These are phyloP conservation scores for Syzygium oleosum DNA, from an alignment of 345 rosid species.

Conservation along the genomic window DNA sequence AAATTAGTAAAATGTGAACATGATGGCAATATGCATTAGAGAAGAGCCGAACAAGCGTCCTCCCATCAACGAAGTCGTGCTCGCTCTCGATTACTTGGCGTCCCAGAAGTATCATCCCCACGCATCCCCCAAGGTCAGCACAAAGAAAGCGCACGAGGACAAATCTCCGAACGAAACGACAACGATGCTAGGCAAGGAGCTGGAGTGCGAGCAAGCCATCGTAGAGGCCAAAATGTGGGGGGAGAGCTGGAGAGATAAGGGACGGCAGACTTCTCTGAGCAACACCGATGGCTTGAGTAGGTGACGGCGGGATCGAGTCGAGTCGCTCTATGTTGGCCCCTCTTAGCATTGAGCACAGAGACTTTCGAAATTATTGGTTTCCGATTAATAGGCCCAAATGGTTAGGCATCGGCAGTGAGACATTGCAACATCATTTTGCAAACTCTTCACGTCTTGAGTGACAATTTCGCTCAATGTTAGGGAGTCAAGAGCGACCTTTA, in stretches of 20 bases:
- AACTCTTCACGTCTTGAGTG: neutral
- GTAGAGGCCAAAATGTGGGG: conserved; percentile 72
- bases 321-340: neutral
- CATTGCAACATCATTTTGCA: neutral
- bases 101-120: conserved; percentile 14
- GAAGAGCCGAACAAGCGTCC: conserved; percentile 46
- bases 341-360: neutral
- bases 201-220: conserved; percentile 37
- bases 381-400: neutral
- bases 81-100: conserved; percentile 36
- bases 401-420: neutral
- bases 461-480: neutral
- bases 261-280: conserved; percentile 6
- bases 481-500: neutral
- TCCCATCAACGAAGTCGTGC: conserved; percentile 31
- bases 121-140: conserved; percentile 1
- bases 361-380: neutral
- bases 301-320: conserved; percentile 1
- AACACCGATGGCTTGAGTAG: conserved; percentile 4
- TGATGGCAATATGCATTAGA: conserved; percentile 41
- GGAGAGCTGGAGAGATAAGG: conserved; percentile 37
- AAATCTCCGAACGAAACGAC: conserved; percentile 24
- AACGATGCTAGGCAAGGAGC: conserved; percentile 14
- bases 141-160: neutral
- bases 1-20: neutral